A percentile compares a stretch with the other conserved stretches of the same genome.
Conservation (phyloP, 495 filamentous ascomycete species). For the Daldinia bambusicola region DNA sequence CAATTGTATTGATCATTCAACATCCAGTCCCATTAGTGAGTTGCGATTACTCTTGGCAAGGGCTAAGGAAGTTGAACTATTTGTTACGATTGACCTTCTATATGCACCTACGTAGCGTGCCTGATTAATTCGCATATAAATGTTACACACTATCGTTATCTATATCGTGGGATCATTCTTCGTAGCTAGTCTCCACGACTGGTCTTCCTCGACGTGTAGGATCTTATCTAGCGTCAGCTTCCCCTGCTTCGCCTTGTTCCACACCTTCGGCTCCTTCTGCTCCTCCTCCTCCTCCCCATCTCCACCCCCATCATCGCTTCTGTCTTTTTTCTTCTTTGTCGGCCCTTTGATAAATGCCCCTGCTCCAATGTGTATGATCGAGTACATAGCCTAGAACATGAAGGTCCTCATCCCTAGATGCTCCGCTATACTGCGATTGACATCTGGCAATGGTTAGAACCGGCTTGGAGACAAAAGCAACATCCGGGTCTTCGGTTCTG, state of each 20-base stretch:
- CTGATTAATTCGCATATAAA: neutral
- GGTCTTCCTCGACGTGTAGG: slow-evolving; percentile 28
- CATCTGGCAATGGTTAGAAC: slow-evolving; percentile 7
- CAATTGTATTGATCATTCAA: neutral
- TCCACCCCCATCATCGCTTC: neutral
- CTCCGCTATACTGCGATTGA: slow-evolving; percentile 18
- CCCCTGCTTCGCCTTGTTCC: slow-evolving; percentile 31
- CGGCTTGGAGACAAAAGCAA: neutral
- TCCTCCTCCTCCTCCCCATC: slow-evolving; percentile 16
- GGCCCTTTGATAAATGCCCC: slow-evolving; percentile 26
- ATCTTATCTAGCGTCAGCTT: slow-evolving; percentile 38
- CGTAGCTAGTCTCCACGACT: slow-evolving; percentile 29
- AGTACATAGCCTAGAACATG: slow-evolving; percentile 20
- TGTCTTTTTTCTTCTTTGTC: slow-evolving; percentile 10
- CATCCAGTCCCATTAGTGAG: no score
- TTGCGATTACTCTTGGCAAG: neutral
- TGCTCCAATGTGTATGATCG: slow-evolving; percentile 20
- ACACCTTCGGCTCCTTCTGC: slow-evolving; percentile 17
- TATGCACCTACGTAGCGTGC: neutral
- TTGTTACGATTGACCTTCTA: neutral
- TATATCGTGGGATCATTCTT: slow-evolving; percentile 33
- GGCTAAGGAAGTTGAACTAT: neutral
- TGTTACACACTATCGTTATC: slow-evolving; percentile 22
- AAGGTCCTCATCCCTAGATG: slow-evolving; percentile 10
- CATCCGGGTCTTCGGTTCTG: neutral